Conservation (phyloP, 2,329 filamentous ascomycete genomes). For the Sclerotinia sclerotiorum region DNA sequence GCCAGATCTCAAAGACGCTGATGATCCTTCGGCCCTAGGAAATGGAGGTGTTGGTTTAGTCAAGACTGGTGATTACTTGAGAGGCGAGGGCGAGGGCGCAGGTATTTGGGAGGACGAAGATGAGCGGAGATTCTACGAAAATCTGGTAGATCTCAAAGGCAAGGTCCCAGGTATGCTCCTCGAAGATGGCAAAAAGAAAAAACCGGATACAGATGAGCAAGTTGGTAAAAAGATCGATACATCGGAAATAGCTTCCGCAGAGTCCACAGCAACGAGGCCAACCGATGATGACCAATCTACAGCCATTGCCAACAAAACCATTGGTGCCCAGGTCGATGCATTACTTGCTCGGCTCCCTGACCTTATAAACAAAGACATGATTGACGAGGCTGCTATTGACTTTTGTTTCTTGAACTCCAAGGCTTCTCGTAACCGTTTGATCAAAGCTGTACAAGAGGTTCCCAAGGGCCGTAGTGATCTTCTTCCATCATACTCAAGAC, state of each 20-base stretch:
- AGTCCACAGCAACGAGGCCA: constrained; percentile 50
- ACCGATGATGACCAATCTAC: constrained; percentile 79
- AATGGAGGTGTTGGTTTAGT: constrained; percentile 87
- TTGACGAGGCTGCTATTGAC: constrained; percentile 90
- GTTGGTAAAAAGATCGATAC: constrained; percentile 71
- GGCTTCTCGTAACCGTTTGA: constrained; percentile 87
- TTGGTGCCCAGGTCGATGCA: constrained; percentile 93
- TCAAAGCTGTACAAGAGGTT: constrained; percentile 91
- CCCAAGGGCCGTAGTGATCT: constrained; percentile 92
- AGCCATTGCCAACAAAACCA: constrained; percentile 96
- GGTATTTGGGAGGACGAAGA: constrained; percentile 99
- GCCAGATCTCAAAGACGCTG: constrained; percentile 86
- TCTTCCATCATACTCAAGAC: constrained; percentile 84
- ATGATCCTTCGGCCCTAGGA: constrained; percentile 62
- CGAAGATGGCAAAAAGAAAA: constrained; percentile 95
- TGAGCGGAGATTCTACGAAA: constrained; percentile 96
- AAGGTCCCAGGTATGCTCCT: constrained; percentile 92
- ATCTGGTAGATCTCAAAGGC: constrained; percentile 89
- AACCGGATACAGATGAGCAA: constrained; percentile 75
- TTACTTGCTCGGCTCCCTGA: constrained; percentile 86
- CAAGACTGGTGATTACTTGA: constrained; percentile 89
- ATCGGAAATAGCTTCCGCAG: constrained; percentile 47
- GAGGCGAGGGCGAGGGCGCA: constrained; percentile 83
- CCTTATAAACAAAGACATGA: constrained; percentile 83
- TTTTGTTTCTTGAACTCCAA: constrained; percentile 99